Conservation (phyloP, 208 protist genomes). For the Wallacemonas rigidus region DNA sequence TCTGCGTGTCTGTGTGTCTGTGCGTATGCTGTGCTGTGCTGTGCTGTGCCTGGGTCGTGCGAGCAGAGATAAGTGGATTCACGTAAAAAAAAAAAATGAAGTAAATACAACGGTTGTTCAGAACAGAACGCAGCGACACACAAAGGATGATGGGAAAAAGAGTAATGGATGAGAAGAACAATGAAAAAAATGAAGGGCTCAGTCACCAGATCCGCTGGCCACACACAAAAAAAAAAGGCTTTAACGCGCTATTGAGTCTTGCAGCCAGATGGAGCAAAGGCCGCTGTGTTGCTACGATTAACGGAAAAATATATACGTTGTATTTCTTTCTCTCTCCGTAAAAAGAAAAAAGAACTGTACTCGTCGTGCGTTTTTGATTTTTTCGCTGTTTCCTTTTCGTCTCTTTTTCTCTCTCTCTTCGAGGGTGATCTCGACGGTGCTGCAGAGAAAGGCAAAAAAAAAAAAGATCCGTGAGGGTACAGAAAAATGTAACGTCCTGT, state of each 20-base stretch:
- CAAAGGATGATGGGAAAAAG: not conserved
- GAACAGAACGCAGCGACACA: not conserved
- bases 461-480: not conserved
- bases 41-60: too few species aligned
- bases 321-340: not conserved
- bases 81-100: not conserved
- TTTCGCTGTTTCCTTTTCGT: not conserved
- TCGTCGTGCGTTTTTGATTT: not conserved
- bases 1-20: not conserved
- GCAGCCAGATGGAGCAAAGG: too few species aligned
- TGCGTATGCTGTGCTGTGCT: not conserved
- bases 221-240: too few species aligned
- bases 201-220: not conserved
- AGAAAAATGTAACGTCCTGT: conserved; percentile 5
- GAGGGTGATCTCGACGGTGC: too few species aligned
- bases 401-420: not conserved
- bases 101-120: not conserved
- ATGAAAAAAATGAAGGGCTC: conserved; percentile 1
- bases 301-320: too few species aligned
- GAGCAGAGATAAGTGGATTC: not conserved
- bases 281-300: too few species aligned
- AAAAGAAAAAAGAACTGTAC: not conserved
- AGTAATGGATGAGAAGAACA: not conserved
- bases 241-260: too few species aligned
- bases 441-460: not conserved